Evolutionary conservation across 495 filamentous ascomycete genomes (phyloP).

Genomic region (Trichoderma gamsii): DNA sequence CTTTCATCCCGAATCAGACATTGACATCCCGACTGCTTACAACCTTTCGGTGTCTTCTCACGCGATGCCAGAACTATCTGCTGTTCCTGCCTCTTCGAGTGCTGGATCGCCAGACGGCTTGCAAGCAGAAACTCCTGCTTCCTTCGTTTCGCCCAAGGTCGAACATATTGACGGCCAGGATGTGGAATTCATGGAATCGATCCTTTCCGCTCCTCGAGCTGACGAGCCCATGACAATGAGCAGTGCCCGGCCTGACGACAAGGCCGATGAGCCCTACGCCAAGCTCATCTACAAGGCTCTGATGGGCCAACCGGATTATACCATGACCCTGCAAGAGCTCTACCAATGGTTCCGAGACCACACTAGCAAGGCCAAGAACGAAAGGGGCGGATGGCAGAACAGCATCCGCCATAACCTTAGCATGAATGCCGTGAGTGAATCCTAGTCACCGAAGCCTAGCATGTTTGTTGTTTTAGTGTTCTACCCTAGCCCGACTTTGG

Average conservation of each 20-base stretch:
- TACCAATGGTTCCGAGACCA: slow-evolving; percentile 86
- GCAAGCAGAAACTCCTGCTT: not conserved
- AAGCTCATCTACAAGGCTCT: slow-evolving; percentile 74
- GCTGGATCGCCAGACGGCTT: not conserved
- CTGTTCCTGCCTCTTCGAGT: not conserved
- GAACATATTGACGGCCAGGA: not conserved
- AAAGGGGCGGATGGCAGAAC: slow-evolving; percentile 85
- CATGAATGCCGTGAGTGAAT: slow-evolving; percentile 79
- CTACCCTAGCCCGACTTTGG: not conserved
- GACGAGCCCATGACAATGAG: not conserved
- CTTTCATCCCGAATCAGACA: not conserved
- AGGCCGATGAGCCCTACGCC: slow-evolving; percentile 66
- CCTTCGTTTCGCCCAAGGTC: not conserved
- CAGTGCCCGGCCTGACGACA: slow-evolving; percentile 16
- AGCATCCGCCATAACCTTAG: slow-evolving; percentile 95
- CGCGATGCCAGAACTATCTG: not conserved
- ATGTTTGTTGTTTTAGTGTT: not conserved
- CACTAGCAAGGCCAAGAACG: slow-evolving; percentile 63
- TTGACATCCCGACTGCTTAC: not conserved
- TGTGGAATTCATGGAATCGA: not conserved
- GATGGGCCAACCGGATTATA: slow-evolving; percentile 53
- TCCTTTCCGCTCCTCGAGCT: not conserved
- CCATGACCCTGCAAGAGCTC: slow-evolving; percentile 76
- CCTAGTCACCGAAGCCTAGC: not conserved
- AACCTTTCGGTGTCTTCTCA: not conserved